phyloP scores from a whole-genome alignment of 1,284 basidiomycete genomes.

The Paramarasmius palmivorus region DNA sequence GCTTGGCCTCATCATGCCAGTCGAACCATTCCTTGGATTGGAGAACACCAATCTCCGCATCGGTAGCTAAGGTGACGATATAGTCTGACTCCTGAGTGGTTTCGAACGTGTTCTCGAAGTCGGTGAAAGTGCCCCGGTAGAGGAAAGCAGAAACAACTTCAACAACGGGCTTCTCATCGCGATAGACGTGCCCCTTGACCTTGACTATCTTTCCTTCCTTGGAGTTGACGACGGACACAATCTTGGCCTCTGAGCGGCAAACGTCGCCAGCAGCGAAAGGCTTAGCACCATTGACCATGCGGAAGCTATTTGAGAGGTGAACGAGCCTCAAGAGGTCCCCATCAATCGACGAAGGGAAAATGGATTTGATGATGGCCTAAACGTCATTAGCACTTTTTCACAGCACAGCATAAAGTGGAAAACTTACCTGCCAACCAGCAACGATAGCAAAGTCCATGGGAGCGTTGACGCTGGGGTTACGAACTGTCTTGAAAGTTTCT shows the following conservation, averaged over 20 bases:
- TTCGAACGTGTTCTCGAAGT: constrained; percentile 97
- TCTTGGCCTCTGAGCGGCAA: constrained; percentile 87
- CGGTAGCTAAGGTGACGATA: constrained; percentile 72
- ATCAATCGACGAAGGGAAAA: constrained; percentile 90
- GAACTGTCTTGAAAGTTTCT: constrained; percentile 83
- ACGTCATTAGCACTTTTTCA: constrained; percentile 8
- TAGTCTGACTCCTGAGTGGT: constrained; percentile 89
- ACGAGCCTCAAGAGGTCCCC: constrained; percentile 95
- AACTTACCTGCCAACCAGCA: constrained; percentile 90
- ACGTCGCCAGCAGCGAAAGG: constrained; percentile 86
- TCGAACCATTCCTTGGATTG: constrained; percentile 98
- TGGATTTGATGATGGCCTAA: constrained; percentile 94
- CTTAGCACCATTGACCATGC: constrained; percentile 76
- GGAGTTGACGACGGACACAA: constrained; percentile 88
- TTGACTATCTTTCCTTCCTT: constrained; percentile 94
- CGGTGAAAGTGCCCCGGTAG: constrained; percentile 92
- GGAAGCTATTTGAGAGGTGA: constrained; percentile 96
- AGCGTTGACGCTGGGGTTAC: constrained; percentile 73
- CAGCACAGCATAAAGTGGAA: not conserved
- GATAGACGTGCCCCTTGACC: constrained; percentile 85
- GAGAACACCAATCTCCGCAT: constrained; percentile 87
- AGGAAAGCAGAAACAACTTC: constrained; percentile 96
- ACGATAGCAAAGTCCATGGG: constrained; percentile 99
- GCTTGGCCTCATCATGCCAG: constrained; percentile 85
- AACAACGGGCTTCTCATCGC: constrained; percentile 79